Evolutionary conservation across 2,329 filamentous ascomycete species (phyloP), one percentile per base, ranked within the genome.

Genomic region (Exophiala calicioides): DNA sequence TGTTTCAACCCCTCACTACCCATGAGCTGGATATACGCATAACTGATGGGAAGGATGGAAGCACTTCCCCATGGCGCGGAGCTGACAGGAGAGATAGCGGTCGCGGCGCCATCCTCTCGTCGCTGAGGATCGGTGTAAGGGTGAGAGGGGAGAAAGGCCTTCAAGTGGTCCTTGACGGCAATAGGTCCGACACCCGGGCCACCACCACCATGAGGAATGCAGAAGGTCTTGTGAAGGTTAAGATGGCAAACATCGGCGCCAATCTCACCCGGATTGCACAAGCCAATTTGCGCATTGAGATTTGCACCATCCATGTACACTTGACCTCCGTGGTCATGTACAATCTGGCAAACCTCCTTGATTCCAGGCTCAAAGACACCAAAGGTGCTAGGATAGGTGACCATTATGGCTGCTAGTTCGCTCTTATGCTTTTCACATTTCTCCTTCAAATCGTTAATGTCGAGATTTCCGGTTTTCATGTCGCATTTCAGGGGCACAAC

Each of bases 291-390:
- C 13, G 91, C 91, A 65, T 96, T 97, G 89, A 96, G 93, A 74
- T 97, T 97, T 57, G 91, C 91, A 36, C 91, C 91, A 65, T 97
- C 91, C 91, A 97, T 96, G 75, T 96, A 97, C 12, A 97, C 91
- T 64, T 94, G 88, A 7, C 91, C 91, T 41, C 91, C 91, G 63
- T 94, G 75, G 55, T 86, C 70, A 71, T 97, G 91, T 13, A 97
- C 89, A 21, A 94, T 74, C 44, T 89, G 75, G 68, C 90, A 95
- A 12, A 85, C 90, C 63, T 86, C 81, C 73, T 90, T 93, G 66
- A 95, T 81, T 56, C 84, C 79, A 2, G 90, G 90, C 74, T 97
- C 91, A 63, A 95, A 97, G 21, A 97, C 88, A 65, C 91, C 91
- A 58, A 86, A 97, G 0, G 91, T 97, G 67, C 86, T 93, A 23